A percentile compares a stretch with the other conserved stretches of the same genome.
These are phyloP conservation scores for Lactifluus echinatus DNA, from an alignment of 768 basidiomycete species.

Conservation along the genomic window DNA sequence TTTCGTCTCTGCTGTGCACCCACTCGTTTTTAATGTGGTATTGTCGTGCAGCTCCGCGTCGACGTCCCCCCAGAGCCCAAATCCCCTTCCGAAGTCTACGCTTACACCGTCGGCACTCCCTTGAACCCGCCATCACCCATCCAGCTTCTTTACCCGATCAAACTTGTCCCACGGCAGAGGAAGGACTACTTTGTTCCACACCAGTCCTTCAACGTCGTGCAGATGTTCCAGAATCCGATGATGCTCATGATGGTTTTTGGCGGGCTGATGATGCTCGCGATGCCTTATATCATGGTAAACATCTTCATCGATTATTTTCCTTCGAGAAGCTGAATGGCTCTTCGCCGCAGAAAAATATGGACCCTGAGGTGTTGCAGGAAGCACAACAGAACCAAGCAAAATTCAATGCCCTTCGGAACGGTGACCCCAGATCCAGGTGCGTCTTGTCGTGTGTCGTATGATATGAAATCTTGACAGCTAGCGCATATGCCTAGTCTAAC, in stretches of 20 bases:
- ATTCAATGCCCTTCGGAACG: constrained; percentile 44
- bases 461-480: not conserved
- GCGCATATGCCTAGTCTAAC: constrained; percentile 3
- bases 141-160: constrained; percentile 53
- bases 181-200: constrained; percentile 58
- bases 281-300: constrained; percentile 69
- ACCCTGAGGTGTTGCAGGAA: constrained; percentile 59
- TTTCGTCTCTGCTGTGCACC: not conserved
- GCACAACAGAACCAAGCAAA: constrained; percentile 54
- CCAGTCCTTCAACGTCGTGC: constrained; percentile 64
- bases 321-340: not conserved
- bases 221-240: constrained; percentile 80
- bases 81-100: constrained; percentile 42
- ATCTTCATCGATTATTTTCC: not conserved
- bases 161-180: constrained; percentile 44
- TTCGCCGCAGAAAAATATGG: constrained; percentile 58
- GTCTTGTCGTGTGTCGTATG: not conserved
- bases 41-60: constrained; percentile 47
- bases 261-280: constrained; percentile 57
- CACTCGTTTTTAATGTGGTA: not conserved
- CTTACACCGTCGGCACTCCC: constrained; percentile 63
- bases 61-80: constrained; percentile 43
- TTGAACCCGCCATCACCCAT: constrained; percentile 48
- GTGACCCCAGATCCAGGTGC: constrained; percentile 38
- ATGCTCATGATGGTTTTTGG: constrained; percentile 68